Base-by-base conservation (phyloP, 345 rosid genomes). In the Populus ilicifolia region DNA sequence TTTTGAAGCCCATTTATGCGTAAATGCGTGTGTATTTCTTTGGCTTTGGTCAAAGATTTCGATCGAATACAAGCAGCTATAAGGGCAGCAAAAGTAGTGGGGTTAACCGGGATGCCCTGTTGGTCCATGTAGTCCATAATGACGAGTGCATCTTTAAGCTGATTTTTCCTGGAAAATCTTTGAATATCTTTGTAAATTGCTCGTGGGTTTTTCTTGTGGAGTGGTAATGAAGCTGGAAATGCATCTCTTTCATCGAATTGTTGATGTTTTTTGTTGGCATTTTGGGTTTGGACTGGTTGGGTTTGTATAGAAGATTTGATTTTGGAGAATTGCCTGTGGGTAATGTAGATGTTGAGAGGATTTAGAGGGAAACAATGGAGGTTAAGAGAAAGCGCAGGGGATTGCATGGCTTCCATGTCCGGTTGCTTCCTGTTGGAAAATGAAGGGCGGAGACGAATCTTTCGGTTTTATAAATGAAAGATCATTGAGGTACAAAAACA, bases 91-190 rank as follows among this genome's bases (percentile, higher is more conserved):
- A 90, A 91, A 48, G 97, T 89, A 35, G 92, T 89, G 68, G 84
- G 78, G 44, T 94, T 92, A 23, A 89, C 87, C 0, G 97, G 98
- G 68, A 92, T 88, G 14, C 98, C 98, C 27, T 87, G 81, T 52
- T 85, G 92, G 5, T 89, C 91, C 77, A 88, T 77, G 80, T 92
- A 89, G 82, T 94, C 93, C 35, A 94, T 80, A 63, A 94, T 84
- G 52, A 83, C 67, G 30, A 90, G 90, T 8, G 94, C 92, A 70
- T 89, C 89, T 63, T 87, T 85, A 84, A 92, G 94, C 81, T 89
- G 88, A 86, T 89, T 85, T 67, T 79, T 79, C 52, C 84, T 85
- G 21, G 93, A 92, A 30, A 94, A 85, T 38, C 82, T 81, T 71
- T 87, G 91, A 33, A 94, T 82, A 43, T 89, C 94, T 75, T 86